These are phyloP conservation scores for Aspergillus terreus DNA, from an alignment of 2,329 filamentous ascomycete species.

Conservation along the genomic window DNA sequence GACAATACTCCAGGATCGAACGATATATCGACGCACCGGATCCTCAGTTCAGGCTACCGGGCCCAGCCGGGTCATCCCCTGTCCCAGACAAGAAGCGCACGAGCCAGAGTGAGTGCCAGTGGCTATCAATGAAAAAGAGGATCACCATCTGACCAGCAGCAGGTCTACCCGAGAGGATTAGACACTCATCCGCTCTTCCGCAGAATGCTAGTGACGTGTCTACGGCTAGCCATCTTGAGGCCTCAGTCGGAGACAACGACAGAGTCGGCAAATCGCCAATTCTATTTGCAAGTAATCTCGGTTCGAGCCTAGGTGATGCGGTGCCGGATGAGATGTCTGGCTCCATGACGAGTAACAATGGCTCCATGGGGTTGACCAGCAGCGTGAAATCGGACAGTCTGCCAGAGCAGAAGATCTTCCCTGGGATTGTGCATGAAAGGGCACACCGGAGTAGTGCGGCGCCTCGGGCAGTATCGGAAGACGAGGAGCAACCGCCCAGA, in stretches of 20 bases:
- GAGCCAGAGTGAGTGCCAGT: no score
- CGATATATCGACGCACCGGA: neutral
- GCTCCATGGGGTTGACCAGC: constrained; percentile 5
- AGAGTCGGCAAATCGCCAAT: neutral
- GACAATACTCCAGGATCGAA: neutral
- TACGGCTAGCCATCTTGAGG: neutral
- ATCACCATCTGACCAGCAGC: no score
- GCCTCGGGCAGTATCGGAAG: constrained; percentile 1
- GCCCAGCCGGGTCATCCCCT: neutral
- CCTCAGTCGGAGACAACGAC: neutral
- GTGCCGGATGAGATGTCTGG: neutral
- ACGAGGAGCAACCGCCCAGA: neutral
- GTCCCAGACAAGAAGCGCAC: no score
- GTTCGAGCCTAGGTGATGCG: neutral
- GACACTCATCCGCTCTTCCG: no score
- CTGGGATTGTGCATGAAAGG: constrained; percentile 40
- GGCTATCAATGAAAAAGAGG: no score
- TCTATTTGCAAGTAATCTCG: neutral
- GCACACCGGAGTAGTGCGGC: constrained; percentile 25
- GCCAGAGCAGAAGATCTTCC: constrained; percentile 40
- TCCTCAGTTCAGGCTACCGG: neutral
- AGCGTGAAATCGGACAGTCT: constrained; percentile 14
- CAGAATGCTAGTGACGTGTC: neutral
- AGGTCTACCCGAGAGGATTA: no score
- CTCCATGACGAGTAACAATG: neutral